phyloP scores from a whole-genome alignment of 1,284 basidiomycete genomes.

The Singerocomus rubriflavus region DNA sequence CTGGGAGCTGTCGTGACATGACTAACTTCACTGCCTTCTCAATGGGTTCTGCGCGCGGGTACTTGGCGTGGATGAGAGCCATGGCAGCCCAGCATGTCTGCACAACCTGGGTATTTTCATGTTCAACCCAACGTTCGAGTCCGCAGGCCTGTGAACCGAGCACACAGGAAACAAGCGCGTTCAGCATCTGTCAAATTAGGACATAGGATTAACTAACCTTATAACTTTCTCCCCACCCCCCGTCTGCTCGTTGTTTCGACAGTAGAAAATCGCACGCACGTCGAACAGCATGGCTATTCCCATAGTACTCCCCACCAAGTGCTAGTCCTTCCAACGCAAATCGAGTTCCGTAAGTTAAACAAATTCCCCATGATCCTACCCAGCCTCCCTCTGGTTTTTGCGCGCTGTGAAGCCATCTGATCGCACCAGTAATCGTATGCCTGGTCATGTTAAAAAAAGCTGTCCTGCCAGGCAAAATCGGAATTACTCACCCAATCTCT shows the following conservation, averaged over 20 bases:
- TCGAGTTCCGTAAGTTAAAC: constrained; percentile 95
- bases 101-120: constrained; percentile 84
- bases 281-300: constrained; percentile 66
- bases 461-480: neutral
- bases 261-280: constrained; percentile 87
- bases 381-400: constrained; percentile 92
- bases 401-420: constrained; percentile 76
- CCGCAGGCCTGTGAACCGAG: constrained; percentile 74
- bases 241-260: constrained; percentile 83
- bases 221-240: constrained; percentile 98
- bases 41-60: constrained; percentile 80
- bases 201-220: constrained; percentile 31
- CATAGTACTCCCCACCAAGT: constrained; percentile 89
- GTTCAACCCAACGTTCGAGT: constrained; percentile 77
- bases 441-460: constrained; percentile 2
- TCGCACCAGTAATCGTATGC: constrained; percentile 68
- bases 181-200: neutral
- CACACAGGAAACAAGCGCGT: neutral
- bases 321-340: constrained; percentile 93
- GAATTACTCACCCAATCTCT: constrained; percentile 72
- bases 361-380: constrained; percentile 97
- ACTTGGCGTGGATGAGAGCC: constrained; percentile 86
- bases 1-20: constrained; percentile 84
- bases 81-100: constrained; percentile 95
- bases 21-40: constrained; percentile 82